Percentiles rank a stretch among this genome's conserved stretches.
Conservation (phyloP, 495 filamentous ascomycete species). For the Aspergillus haitiensis region DNA sequence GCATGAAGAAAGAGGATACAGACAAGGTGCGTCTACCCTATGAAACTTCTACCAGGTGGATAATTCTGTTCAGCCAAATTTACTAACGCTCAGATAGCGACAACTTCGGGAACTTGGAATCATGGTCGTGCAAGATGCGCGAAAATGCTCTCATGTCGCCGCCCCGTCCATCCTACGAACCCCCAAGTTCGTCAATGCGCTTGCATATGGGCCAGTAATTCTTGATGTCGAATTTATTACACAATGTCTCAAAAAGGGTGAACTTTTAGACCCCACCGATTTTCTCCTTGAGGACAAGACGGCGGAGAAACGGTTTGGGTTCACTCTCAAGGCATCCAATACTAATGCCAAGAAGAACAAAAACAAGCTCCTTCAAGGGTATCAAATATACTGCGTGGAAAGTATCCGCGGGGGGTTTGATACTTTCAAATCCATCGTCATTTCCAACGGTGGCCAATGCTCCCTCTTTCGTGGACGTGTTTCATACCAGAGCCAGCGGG, state of each 20-base stretch:
- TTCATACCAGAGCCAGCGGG: constrained; percentile 49
- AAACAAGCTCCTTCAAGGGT: constrained; percentile 66
- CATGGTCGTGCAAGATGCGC: constrained; percentile 68
- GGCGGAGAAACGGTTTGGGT: constrained; percentile 66
- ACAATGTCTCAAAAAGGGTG: constrained; percentile 61
- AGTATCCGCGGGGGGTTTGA: constrained; percentile 77
- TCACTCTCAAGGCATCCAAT: constrained; percentile 65
- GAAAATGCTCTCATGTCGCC: constrained; percentile 79
- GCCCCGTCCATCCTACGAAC: constrained; percentile 85
- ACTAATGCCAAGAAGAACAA: constrained; percentile 71
- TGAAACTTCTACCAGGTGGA: constrained; percentile 2
- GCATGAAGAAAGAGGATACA: constrained; percentile 67
- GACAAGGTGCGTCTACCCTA: constrained; percentile 65
- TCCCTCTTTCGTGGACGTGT: constrained; percentile 72
- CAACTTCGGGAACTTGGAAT: constrained; percentile 84
- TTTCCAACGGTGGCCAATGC: constrained; percentile 84
- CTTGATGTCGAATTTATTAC: constrained; percentile 78
- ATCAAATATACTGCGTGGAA: constrained; percentile 78
- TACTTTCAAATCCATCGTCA: constrained; percentile 78
- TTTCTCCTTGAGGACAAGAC: constrained; percentile 68
- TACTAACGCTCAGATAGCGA: constrained; percentile 53
- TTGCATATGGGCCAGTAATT: constrained; percentile 75
- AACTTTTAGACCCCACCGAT: constrained; percentile 58
- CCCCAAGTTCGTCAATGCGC: constrained; percentile 83
- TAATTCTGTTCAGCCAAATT: neutral